Evolutionary conservation across 2,329 filamentous ascomycete species (phyloP).

Genomic region (Diaporthe sp.): DNA sequence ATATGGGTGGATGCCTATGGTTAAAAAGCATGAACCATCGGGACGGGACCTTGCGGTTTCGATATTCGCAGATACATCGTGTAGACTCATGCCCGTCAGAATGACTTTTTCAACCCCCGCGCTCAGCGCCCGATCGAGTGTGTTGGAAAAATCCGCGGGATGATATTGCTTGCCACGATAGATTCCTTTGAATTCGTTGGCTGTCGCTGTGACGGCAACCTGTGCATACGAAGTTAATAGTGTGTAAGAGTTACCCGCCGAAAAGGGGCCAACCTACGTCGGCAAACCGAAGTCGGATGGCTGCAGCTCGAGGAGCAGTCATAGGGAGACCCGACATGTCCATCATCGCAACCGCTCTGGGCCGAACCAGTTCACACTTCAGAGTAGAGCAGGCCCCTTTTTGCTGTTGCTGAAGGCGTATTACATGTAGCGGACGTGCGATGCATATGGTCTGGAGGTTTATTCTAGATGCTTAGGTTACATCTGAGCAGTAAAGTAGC

Average conservation of each 20-base stretch:
- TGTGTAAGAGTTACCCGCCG: background rate
- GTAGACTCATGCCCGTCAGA: background rate
- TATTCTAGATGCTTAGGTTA: background rate
- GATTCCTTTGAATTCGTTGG: background rate
- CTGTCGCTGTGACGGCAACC: background rate
- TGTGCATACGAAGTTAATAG: background rate
- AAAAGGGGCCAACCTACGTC: background rate
- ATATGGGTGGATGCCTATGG: background rate
- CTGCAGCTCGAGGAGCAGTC: background rate
- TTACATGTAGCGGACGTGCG: background rate
- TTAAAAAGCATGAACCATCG: background rate
- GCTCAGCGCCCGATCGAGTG: background rate
- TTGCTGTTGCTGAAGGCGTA: background rate
- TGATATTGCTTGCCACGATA: background rate
- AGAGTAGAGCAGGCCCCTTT: background rate
- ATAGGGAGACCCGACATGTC: background rate
- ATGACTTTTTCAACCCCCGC: background rate
- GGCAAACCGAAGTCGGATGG: background rate
- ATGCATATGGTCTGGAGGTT: background rate
- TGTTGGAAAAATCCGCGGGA: background rate
- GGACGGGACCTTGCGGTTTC: background rate
- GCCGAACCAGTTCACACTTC: background rate
- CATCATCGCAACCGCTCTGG: background rate
- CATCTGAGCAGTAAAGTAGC: background rate
- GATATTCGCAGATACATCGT: background rate